A percentile compares a stretch with the other conserved stretches of the same genome.
These are phyloP conservation scores for Primulina eburnea DNA, from an alignment of 257 asterid species.

Conservation along the genomic window DNA sequence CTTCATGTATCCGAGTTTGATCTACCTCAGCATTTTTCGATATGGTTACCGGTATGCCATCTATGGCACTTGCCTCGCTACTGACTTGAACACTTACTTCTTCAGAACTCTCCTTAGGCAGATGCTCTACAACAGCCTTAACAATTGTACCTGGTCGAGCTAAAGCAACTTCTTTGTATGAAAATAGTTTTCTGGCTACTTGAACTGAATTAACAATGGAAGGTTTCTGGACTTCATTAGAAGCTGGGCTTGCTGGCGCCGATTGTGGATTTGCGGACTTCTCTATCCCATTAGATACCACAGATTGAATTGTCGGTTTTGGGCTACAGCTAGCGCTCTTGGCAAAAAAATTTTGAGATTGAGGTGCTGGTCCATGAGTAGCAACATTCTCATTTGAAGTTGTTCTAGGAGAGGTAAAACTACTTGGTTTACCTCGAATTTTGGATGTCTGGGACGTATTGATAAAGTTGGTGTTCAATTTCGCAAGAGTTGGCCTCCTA, in stretches of 20 bases:
- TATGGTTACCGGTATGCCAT: constrained; percentile 17
- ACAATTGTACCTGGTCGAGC: constrained; percentile 81
- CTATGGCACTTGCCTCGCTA: constrained; percentile 1
- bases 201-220: constrained; percentile 56
- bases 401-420: constrained; percentile 52
- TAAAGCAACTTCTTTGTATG: constrained; percentile 88
- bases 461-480: constrained; percentile 64
- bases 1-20: constrained; percentile 31
- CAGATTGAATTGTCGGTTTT: constrained; percentile 39
- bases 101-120: neutral
- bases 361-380: constrained; percentile 41
- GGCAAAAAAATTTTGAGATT: constrained; percentile 40
- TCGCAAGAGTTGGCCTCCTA: constrained; percentile 68
- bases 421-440: constrained; percentile 47
- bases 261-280: constrained; percentile 45
- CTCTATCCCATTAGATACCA: constrained; percentile 38
- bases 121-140: neutral
- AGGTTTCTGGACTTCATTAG: constrained; percentile 48
- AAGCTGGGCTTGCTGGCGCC: constrained; percentile 59
- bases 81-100: neutral
- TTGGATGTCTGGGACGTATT: constrained; percentile 50
- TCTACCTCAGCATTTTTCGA: constrained; percentile 23
- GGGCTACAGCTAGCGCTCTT: constrained; percentile 63
- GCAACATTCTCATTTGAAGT: constrained; percentile 42
- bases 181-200: constrained; percentile 69